phyloP scores from a whole-genome alignment of 768 basidiomycete genomes.

The Solioccasus polychromus region DNA sequence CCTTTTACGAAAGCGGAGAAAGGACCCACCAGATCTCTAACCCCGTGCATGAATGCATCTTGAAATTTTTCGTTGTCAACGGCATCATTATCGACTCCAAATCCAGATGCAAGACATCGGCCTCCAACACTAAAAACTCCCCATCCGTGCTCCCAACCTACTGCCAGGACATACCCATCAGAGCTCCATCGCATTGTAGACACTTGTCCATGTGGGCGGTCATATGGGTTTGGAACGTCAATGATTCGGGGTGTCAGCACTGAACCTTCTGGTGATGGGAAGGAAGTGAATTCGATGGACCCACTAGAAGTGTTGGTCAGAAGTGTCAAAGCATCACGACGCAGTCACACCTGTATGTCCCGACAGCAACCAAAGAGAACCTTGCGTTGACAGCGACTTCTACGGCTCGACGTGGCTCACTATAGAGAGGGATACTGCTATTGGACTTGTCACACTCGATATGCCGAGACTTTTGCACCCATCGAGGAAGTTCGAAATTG shows the following conservation, averaged over 20 bases:
- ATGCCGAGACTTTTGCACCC: conserved; percentile 74
- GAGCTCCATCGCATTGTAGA: conserved; percentile 85
- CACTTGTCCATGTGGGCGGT: conserved; percentile 58
- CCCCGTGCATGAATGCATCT: conserved; percentile 84
- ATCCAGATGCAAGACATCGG: conserved; percentile 75
- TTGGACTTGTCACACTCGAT: conserved; percentile 45
- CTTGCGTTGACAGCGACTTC: conserved; percentile 68
- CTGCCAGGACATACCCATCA: conserved; percentile 92
- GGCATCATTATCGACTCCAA: conserved; percentile 63
- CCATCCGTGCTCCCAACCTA: conserved; percentile 90
- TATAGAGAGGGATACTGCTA: conserved; percentile 40
- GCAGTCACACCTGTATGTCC: conserved; percentile 57
- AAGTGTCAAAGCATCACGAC: neutral
- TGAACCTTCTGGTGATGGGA: conserved; percentile 61
- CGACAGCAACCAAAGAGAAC: conserved; percentile 82
- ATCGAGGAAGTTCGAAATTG: conserved; percentile 67
- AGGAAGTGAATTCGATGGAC: conserved; percentile 60
- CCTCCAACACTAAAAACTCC: conserved; percentile 88
- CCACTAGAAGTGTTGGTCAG: conserved; percentile 43
- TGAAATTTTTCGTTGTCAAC: conserved; percentile 62
- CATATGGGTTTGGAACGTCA: conserved; percentile 60
- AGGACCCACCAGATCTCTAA: conserved; percentile 63
- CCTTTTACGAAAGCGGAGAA: neutral
- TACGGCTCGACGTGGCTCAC: conserved; percentile 65
- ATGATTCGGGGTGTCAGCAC: conserved; percentile 60